A percentile compares a stretch with the other conserved stretches of the same genome.
phyloP scores from a whole-genome alignment of 1,284 basidiomycete species.

The Lignosus rhinocerotis region DNA sequence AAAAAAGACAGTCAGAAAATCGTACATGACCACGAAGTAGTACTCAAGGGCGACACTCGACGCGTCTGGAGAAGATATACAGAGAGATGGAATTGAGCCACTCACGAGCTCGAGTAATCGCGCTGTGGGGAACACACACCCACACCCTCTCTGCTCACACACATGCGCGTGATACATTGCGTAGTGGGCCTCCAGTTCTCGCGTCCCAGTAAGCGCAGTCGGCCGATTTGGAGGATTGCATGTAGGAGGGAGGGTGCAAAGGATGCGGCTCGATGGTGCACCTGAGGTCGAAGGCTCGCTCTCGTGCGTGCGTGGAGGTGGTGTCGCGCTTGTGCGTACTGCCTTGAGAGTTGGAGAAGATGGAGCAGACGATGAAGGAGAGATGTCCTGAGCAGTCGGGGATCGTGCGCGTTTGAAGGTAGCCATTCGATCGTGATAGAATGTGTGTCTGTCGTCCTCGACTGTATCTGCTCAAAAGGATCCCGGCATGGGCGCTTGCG shows the following conservation, averaged over 20 bases:
- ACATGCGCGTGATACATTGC: conserved; percentile 82
- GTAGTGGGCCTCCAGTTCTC: conserved; percentile 80
- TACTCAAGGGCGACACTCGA: neutral
- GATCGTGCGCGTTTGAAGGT: conserved; percentile 20
- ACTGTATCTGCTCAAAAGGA: neutral
- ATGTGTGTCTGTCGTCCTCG: neutral
- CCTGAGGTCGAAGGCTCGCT: conserved; percentile 10
- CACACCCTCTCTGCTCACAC: conserved; percentile 68
- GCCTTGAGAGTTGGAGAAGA: conserved; percentile 27
- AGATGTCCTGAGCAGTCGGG: conserved; percentile 1
- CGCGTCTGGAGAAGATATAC: neutral
- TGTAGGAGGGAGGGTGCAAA: conserved; percentile 81
- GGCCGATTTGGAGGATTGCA: conserved; percentile 65
- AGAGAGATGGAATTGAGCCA: conserved; percentile 15
- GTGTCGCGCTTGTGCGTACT: conserved; percentile 22
- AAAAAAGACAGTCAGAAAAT: neutral
- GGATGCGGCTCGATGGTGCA: conserved; percentile 34
- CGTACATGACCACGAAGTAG: neutral
- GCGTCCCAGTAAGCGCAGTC: conserved; percentile 58
- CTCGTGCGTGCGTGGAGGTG: conserved; percentile 9
- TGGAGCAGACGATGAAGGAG: conserved; percentile 13
- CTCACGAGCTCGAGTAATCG: conserved; percentile 76
- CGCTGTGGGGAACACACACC: conserved; percentile 84
- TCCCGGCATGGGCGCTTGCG: neutral
- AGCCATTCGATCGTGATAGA: conserved; percentile 15